These are phyloP conservation scores for Globisporangium irregulare DNA, from an alignment of 352 stramenopile species.

Conservation along the genomic window DNA sequence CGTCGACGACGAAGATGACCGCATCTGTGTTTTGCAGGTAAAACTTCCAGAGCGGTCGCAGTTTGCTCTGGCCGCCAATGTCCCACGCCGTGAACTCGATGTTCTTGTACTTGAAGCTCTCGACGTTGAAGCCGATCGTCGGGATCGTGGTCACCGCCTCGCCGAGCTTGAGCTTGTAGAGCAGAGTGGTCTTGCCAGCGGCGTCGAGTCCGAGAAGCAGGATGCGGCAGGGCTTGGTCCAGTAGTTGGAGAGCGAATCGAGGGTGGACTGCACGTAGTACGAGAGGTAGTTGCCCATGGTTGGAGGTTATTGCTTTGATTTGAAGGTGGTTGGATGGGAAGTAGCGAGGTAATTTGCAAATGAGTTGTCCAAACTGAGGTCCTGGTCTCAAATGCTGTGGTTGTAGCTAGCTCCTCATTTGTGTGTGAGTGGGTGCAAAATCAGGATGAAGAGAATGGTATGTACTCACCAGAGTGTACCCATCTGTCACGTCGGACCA, in stretches of 20 bases:
- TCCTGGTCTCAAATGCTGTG: background rate
- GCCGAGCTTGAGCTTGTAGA: slow-evolving; percentile 83
- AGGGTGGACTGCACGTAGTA: slow-evolving; percentile 29
- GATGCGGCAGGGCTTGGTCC: slow-evolving; percentile 37
- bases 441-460: background rate
- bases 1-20: slow-evolving; percentile 87
- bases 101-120: slow-evolving; percentile 67
- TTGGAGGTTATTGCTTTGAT: background rate
- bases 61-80: slow-evolving; percentile 67
- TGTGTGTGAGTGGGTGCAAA: background rate
- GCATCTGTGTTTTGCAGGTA: slow-evolving; percentile 66
- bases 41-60: slow-evolving; percentile 69
- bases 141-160: slow-evolving; percentile 62
- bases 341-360: background rate
- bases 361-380: background rate
- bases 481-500: background rate
- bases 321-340: background rate
- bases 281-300: slow-evolving; percentile 34
- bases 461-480: background rate
- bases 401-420: background rate
- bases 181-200: slow-evolving; percentile 95
- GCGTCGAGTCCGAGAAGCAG: slow-evolving; percentile 92
- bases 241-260: slow-evolving; percentile 31
- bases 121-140: slow-evolving; percentile 83
- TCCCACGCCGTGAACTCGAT: slow-evolving; percentile 81